Evolutionary conservation across 2,329 filamentous ascomycete genomes (phyloP), one percentile per base, ranked within the genome.

Genomic region (Trichoderma brevicompactum): DNA sequence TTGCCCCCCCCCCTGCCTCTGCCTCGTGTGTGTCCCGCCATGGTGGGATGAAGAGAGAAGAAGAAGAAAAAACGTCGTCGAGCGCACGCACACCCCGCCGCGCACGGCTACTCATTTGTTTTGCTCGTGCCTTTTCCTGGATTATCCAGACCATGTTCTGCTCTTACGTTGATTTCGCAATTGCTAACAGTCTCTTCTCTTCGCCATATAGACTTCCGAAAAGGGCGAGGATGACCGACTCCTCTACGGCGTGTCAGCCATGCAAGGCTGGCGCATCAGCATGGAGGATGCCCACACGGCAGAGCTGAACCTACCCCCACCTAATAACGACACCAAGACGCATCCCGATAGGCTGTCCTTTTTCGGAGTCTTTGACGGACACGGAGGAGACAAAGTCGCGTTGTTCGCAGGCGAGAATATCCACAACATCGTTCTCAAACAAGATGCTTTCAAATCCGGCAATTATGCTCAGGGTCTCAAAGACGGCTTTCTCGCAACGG

Each of bases 231-330:
- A 98, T 91, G 93, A 96, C 70, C 89, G 92, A 77, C 88, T 97
- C 77, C 81, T 95, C 77, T 99, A 92, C 79, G 95, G 95, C 76
- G 89, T 98, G 71, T 99, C 95, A 71, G 93, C 93, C 80, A 99
- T 99, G 95, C 95, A 99, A 81, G 95, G 95, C 83, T 99, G 95
- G 95, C 91, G 95, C 82, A 98, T 99, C 82, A 97, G 92, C 83
- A 99, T 99, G 95, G 95, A 99, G 79, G 95, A 99, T 78, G 89
- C 95, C 69, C 95, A 99, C 81, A 92, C 92, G 68, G 87, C 91
- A 64, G 82, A 98, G 60, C 90, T 99, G 76, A 92, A 98, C 79
- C 87, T 98, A 71, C 87, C 95, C 74, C 83, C 87, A 67, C 74
- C 77, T 65, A 74, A 79, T 66, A 76, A 77, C 67, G 83, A 87